A percentile compares a stretch with the other conserved stretches of the same genome.
Evolutionary conservation across 805 yeast species (phyloP).

Genomic region (Ogataea kodamae): DNA sequence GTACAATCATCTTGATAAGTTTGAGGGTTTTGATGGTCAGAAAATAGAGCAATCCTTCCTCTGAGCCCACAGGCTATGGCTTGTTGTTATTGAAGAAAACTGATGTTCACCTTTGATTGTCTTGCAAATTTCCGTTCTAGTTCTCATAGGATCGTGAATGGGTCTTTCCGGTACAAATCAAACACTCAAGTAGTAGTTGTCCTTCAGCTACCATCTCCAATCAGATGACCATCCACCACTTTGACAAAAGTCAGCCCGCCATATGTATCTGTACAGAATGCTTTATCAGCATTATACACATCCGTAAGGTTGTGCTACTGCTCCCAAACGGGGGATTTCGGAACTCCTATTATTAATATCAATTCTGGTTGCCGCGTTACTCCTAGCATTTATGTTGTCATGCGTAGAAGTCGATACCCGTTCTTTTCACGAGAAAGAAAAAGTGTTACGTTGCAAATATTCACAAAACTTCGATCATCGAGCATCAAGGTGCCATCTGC

Average conservation of each 20-base stretch:
- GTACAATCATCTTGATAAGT: no score
- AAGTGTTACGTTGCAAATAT: constrained; percentile 13
- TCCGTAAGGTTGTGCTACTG: constrained; percentile 10
- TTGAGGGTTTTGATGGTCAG: no score
- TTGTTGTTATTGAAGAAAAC: no score
- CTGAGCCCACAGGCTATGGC: no score
- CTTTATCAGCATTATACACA: constrained; percentile 15
- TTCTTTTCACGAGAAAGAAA: constrained; percentile 13
- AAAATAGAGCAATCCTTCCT: no score
- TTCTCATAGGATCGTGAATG: no score
- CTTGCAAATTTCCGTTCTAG: no score
- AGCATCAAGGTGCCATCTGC: constrained; percentile 15
- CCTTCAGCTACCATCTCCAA: constrained; percentile 8
- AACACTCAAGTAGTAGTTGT: no score
- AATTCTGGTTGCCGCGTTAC: constrained; percentile 14
- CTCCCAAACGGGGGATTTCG: constrained; percentile 10
- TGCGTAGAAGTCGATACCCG: constrained; percentile 14
- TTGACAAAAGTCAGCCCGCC: constrained; percentile 8
- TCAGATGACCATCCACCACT: constrained; percentile 9
- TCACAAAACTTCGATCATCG: constrained; percentile 13
- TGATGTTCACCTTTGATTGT: no score
- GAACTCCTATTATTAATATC: constrained; percentile 6
- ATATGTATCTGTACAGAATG: constrained; percentile 13
- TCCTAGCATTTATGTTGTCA: constrained; percentile 12
- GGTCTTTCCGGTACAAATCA: no score